These are phyloP conservation scores for Conidiobolus incongruus DNA, from an alignment of 371 early-diverging fungal species.

Conservation along the genomic window DNA sequence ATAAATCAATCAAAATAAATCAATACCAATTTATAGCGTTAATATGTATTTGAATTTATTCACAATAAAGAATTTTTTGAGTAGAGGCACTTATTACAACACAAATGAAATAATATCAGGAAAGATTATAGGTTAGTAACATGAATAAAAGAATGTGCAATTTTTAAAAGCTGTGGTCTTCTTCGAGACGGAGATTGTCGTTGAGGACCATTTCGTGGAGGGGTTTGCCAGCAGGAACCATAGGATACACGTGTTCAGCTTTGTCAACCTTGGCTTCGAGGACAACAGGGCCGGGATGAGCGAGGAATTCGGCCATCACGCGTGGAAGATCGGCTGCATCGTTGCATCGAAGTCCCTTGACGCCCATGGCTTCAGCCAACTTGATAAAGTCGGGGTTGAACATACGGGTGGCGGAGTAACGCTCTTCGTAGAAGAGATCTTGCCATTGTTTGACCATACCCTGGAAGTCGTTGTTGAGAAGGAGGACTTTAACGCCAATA, in stretches of 20 bases:
- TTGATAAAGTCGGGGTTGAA: conserved; percentile 95
- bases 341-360: conserved; percentile 65
- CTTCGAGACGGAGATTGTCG: not conserved
- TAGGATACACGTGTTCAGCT: conserved; percentile 83
- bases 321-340: conserved; percentile 64
- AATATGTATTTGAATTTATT: too few species aligned
- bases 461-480: conserved; percentile 95
- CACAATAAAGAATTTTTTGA: too few species aligned
- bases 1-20: too few species aligned
- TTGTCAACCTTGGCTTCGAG: conserved; percentile 79
- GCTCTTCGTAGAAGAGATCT: conserved; percentile 87
- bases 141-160: too few species aligned
- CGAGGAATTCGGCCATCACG: conserved; percentile 74
- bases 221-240: conserved; percentile 90
- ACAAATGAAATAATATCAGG: too few species aligned
- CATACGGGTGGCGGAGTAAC: conserved; percentile 85
- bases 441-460: conserved; percentile 99
- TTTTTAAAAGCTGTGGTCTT: not conserved
- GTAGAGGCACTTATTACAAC: too few species aligned
- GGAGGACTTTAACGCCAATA: conserved; percentile 84
- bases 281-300: conserved; percentile 66
- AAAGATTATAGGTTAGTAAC: too few species aligned
- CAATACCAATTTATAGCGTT: too few species aligned
- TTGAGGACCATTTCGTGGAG: conserved; percentile 35
- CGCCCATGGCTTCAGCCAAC: conserved; percentile 82